Evolutionary conservation across 192 early-diverging fungal genomes (phyloP).

Genomic region (Chytriomyces hyalinus): DNA sequence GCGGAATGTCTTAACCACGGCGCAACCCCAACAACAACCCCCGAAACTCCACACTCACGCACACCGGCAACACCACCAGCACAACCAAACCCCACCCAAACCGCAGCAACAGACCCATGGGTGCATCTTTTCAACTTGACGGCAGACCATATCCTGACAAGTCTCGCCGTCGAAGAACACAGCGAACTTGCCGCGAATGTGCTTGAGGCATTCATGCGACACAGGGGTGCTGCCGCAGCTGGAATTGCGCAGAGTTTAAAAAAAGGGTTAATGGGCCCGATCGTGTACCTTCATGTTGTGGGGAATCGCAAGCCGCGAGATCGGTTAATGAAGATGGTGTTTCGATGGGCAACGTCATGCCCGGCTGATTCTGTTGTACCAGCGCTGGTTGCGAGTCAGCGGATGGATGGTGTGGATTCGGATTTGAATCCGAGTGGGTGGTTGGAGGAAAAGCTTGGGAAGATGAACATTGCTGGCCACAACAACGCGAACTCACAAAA

Average conservation of each 20-base stretch:
- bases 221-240: background rate
- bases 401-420: background rate
- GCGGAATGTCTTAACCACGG: background rate
- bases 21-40: background rate
- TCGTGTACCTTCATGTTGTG: constrained; percentile 20
- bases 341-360: background rate
- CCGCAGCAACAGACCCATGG: constrained; percentile 15
- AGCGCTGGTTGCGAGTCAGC: background rate
- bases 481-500: background rate
- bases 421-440: background rate
- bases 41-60: background rate
- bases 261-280: background rate
- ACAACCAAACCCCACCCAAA: background rate
- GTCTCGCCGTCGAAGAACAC: constrained; percentile 16
- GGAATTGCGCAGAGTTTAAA: background rate
- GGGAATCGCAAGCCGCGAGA: constrained; percentile 18
- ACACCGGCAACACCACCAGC: background rate
- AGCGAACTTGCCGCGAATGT: constrained; percentile 21
- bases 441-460: background rate
- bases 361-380: background rate
- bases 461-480: background rate
- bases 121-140: constrained; percentile 3
- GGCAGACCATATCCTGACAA: constrained; percentile 13
- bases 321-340: constrained; percentile 13
- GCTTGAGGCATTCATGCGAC: constrained; percentile 26